Evolutionary conservation across 2,329 filamentous ascomycete genomes (phyloP).

Genomic region (Aspergillus phoenicis): DNA sequence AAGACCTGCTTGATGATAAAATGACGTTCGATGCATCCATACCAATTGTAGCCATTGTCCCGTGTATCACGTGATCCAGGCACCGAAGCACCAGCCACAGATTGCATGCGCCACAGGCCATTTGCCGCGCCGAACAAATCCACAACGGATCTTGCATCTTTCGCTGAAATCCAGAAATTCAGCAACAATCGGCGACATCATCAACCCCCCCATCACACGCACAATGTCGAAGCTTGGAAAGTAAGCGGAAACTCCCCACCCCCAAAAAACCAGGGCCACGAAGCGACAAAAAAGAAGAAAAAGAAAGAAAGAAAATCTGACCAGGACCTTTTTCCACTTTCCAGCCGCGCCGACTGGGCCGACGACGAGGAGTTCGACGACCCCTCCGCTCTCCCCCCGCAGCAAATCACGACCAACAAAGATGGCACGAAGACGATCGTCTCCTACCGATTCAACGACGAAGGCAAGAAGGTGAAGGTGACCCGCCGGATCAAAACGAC

Average conservation of each 20-base stretch:
- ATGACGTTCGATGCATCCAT: not conserved
- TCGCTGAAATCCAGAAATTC: conserved; percentile 46
- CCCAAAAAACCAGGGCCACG: conserved; percentile 1
- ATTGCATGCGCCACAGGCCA: conserved; percentile 35
- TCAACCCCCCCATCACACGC: conserved; percentile 31
- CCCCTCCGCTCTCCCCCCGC: conserved; percentile 79
- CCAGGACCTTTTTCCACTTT: conserved; percentile 14
- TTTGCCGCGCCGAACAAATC: conserved; percentile 42
- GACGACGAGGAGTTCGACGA: conserved; percentile 86
- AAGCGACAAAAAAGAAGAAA: not conserved
- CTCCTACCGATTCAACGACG: conserved; percentile 85
- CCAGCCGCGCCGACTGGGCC: conserved; percentile 79
- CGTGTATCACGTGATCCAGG: conserved; percentile 18
- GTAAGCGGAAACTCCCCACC: conserved; percentile 34
- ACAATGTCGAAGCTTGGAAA: conserved; percentile 53
- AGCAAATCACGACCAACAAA: conserved; percentile 92
- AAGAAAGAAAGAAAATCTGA: not conserved
- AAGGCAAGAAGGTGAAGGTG: conserved; percentile 94
- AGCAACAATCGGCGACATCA: conserved; percentile 24
- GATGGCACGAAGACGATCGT: conserved; percentile 97
- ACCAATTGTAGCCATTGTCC: not conserved
- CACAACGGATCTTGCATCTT: conserved; percentile 46
- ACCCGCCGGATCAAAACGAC: conserved; percentile 93
- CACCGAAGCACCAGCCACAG: conserved; percentile 32
- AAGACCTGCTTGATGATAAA: not conserved